Percentiles rank a stretch among this genome's conserved stretches.
These are phyloP conservation scores for Aspergillus fumigatus DNA, from an alignment of 2,329 filamentous ascomycete genomes.

Conservation along the genomic window DNA sequence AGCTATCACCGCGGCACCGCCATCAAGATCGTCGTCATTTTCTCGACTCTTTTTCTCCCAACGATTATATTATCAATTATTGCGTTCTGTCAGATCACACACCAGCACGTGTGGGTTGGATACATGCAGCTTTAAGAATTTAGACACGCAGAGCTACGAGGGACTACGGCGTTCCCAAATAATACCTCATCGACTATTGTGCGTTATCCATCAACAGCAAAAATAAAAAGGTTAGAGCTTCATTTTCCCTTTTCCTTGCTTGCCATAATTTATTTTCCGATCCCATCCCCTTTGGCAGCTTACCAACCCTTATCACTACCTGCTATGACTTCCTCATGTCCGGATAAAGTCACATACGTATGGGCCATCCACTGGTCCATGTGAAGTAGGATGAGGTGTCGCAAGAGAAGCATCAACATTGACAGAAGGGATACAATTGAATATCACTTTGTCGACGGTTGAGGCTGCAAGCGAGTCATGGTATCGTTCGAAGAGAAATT, in stretches of 20 bases:
- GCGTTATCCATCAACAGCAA: not conserved
- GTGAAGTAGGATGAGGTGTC: not conserved
- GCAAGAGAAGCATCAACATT: not conserved
- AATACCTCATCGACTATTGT: not conserved
- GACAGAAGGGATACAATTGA: not conserved
- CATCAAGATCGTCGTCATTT: not conserved
- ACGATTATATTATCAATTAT: not conserved
- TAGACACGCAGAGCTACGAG: not conserved
- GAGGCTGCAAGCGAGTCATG: not conserved
- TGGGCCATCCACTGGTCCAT: not conserved
- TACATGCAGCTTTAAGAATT: not conserved
- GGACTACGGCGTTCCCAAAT: not conserved
- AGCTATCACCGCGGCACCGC: not conserved
- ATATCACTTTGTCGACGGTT: not conserved
- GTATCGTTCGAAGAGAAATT: not conserved
- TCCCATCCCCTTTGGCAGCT: not conserved
- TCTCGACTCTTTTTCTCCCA: not conserved
- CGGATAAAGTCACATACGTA: not conserved
- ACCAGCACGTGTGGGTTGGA: not conserved
- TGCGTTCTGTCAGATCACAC: not conserved
- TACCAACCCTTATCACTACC: not conserved
- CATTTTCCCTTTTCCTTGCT: not conserved
- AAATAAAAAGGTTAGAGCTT: not conserved
- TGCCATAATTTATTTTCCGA: not conserved
- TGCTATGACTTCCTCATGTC: not conserved